A percentile compares a stretch with the other conserved stretches of the same genome.
Evolutionary conservation across 257 asterid species (phyloP).

Genomic region (Sherardia arvensis): DNA sequence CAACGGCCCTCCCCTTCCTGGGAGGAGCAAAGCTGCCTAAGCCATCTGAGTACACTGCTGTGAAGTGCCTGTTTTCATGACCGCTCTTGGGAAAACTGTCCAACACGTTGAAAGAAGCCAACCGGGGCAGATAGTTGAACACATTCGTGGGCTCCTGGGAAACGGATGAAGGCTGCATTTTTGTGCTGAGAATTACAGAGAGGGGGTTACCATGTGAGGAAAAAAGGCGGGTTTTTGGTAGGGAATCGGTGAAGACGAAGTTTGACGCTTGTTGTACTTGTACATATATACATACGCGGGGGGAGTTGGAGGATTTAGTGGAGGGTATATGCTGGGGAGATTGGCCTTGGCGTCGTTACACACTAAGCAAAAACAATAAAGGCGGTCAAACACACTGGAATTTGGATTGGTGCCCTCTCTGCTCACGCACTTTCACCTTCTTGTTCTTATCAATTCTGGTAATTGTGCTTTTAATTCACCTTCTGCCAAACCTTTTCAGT

Average conservation of each 20-base stretch:
- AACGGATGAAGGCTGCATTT: constrained; percentile 72
- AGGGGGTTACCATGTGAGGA: not conserved
- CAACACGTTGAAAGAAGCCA: constrained; percentile 39
- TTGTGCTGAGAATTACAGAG: not conserved
- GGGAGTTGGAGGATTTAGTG: constrained; percentile 27
- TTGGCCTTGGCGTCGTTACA: not conserved
- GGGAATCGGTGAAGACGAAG: not conserved
- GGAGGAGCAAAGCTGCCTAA: constrained; percentile 6
- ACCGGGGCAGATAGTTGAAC: constrained; percentile 37
- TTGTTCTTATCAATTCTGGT: not conserved
- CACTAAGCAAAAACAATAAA: constrained; percentile 1
- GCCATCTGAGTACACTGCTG: constrained; percentile 43
- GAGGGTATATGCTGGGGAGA: constrained; percentile 5
- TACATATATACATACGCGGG: not conserved
- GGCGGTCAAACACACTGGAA: not conserved
- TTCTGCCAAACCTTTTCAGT: not conserved
- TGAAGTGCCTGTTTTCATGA: not conserved
- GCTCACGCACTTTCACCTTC: not conserved
- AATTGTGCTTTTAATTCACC: not conserved
- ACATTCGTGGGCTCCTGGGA: constrained; percentile 57
- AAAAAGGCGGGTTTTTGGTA: constrained; percentile 5
- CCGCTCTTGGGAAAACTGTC: constrained; percentile 25
- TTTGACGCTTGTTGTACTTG: not conserved
- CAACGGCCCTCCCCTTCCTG: constrained; percentile 40
- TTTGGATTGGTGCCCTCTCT: not conserved